Conservation (phyloP, 169 alveolate species). For the Fabrea salina region DNA sequence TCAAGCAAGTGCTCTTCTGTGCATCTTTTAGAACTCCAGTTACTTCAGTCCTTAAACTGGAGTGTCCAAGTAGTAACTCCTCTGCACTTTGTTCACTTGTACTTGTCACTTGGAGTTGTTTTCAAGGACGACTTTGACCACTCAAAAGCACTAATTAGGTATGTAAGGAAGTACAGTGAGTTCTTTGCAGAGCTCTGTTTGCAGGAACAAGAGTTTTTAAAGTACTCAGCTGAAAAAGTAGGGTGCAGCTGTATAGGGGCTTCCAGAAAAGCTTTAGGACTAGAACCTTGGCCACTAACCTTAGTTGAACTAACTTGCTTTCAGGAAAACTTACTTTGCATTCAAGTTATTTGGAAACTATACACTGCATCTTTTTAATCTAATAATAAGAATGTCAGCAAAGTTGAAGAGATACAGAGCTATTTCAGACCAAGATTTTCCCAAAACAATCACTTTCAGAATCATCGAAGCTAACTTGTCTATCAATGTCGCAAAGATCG, state of each 20-base stretch:
- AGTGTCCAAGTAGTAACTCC: neutral
- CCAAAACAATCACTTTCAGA: neutral
- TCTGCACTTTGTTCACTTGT: neutral
- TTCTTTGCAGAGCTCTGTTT: slow-evolving; percentile 5
- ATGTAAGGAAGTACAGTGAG: slow-evolving; percentile 7
- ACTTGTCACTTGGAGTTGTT: neutral
- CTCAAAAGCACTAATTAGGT: neutral
- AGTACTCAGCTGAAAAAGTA: neutral
- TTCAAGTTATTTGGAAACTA: neutral
- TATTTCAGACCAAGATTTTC: slow-evolving; percentile 13
- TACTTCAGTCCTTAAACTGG: neutral
- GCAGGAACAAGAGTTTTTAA: neutral
- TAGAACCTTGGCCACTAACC: neutral
- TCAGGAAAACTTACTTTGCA: neutral
- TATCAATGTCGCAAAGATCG: slow-evolving; percentile 5
- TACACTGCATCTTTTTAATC: no score
- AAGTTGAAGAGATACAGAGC: no score
- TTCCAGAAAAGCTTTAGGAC: neutral
- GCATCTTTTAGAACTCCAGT: neutral
- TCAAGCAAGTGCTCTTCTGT: no score
- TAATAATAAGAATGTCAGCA: no score
- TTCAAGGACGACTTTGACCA: neutral
- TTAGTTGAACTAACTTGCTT: neutral
- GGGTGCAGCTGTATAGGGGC: slow-evolving; percentile 6
- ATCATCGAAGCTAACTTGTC: neutral